Percentiles rank a stretch among this genome's conserved stretches.
phyloP scores from a whole-genome alignment of 345 rosid species.

The Populus deltoides region DNA sequence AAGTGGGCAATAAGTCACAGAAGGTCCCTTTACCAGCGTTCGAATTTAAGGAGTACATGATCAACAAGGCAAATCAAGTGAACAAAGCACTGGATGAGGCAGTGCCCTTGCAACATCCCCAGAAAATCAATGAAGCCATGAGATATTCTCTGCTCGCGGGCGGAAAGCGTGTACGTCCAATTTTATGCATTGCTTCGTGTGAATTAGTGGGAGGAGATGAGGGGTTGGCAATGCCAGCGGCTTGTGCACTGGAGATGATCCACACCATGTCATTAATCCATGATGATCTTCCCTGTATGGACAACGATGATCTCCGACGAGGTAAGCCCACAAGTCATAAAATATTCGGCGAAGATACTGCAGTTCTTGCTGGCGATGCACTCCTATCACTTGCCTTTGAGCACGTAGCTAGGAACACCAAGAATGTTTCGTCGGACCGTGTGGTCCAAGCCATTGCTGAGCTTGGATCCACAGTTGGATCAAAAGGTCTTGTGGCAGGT shows the following conservation, averaged over 20 bases:
- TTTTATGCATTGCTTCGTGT: constrained; percentile 60
- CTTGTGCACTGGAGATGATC: constrained; percentile 74
- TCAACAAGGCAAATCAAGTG: constrained; percentile 28
- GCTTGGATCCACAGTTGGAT: constrained; percentile 46
- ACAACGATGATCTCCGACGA: constrained; percentile 57
- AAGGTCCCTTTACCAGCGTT: constrained; percentile 17
- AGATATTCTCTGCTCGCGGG: constrained; percentile 64
- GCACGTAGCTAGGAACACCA: constrained; percentile 38
- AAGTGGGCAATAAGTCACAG: background rate
- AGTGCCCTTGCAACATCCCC: constrained; percentile 42
- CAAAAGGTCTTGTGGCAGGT: constrained; percentile 54
- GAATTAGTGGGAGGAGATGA: constrained; percentile 59
- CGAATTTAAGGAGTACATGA: constrained; percentile 34
- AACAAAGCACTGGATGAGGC: constrained; percentile 55
- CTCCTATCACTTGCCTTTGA: constrained; percentile 56
- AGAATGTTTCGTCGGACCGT: constrained; percentile 26
- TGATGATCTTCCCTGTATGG: constrained; percentile 77
- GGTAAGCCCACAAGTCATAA: constrained; percentile 61
- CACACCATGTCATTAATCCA: constrained; percentile 66
- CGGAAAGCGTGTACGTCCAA: constrained; percentile 64
- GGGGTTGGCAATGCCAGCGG: constrained; percentile 45
- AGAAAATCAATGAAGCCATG: constrained; percentile 61
- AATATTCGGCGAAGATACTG: constrained; percentile 49
- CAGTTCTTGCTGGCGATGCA: constrained; percentile 63
- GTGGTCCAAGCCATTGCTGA: constrained; percentile 41